Base-by-base conservation (phyloP, 169 alveolate genomes). In the Hammondia hammondi region DNA sequence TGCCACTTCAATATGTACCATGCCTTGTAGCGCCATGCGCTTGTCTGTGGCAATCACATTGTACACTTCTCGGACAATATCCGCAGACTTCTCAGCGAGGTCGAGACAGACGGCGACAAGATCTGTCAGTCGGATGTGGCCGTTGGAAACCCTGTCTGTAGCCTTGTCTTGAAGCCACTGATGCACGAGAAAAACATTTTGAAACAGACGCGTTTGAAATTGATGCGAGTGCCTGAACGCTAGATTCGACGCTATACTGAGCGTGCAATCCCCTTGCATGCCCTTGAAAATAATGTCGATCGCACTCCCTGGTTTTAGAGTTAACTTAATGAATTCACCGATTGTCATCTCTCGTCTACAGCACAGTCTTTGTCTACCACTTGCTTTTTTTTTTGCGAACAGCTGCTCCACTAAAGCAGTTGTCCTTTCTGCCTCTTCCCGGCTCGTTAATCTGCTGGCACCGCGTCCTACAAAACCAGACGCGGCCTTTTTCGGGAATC, bases 11-110 rank as follows among this genome's bases (percentile, higher is more conserved):
- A 82, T 17, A n/a, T 46, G 70, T 27, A 45, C 90, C 90, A 82
- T 43, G 57, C 90, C 90, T n/a, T 82, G 90, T n/a, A 82, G 70
- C 21, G 90, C 90, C 90, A 82, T 82, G 10, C 90, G 90, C 57
- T 52, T 21, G 90, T 82, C 90, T 4, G 90, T 46, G 14, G 90
- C 90, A n/a, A 82, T 82, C 29, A 82, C 90, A 24, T 46, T 82
- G 70, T 82, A 82, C 4, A 82, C 70, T n/a, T 82, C 90, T 29
- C 90, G 61, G 24, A 45, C 70, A 10, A 82, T 82, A 6, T 82
- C 90, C 32, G 90, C 90, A 1, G 90, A 39, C 70, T 82, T 82
- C 24, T 82, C 90, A 29, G 72, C 72, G 24, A 82, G 90, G 90
- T 82, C 90, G n/a, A 82, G 71, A 48, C 90, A 82, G 52, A 82